Evolutionary conservation across 129 eudicot species (phyloP).

Genomic region (Sambucus nigra): DNA sequence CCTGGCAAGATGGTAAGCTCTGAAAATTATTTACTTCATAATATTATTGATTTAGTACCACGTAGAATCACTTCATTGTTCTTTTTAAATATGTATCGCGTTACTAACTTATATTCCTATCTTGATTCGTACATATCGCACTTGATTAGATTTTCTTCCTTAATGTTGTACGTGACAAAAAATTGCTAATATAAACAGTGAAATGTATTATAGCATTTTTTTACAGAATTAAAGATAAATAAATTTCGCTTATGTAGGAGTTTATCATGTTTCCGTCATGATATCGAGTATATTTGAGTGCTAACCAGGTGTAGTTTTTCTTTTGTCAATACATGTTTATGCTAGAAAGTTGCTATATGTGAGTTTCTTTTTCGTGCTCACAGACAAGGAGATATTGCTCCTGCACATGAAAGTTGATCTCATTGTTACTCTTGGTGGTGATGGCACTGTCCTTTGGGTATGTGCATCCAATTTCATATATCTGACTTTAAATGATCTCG

Average conservation of each 20-base stretch:
- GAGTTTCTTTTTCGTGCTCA: slow-evolving; percentile 9
- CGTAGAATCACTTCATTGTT: neutral
- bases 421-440: slow-evolving; percentile 98
- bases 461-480: slow-evolving; percentile 19
- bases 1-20: slow-evolving; percentile 76
- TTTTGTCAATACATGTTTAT: slow-evolving; percentile 11
- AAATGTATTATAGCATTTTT: too few species aligned
- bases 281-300: slow-evolving; percentile 7
- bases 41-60: neutral
- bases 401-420: slow-evolving; percentile 89
- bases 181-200: neutral
- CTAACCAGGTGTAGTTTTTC: neutral
- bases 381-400: slow-evolving; percentile 58
- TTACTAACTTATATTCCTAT: neutral
- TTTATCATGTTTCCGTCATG: neutral
- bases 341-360: slow-evolving; percentile 14
- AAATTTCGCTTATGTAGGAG: neutral
- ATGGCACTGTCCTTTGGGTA: slow-evolving; percentile 99
- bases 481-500: neutral
- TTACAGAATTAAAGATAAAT: too few species aligned
- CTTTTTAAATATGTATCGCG: slow-evolving; percentile 4
- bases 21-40: neutral
- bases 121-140: neutral
- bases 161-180: neutral
- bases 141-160: neutral